Evolutionary conservation across 116 monocot species (phyloP).

Genomic region (Dioscorea cayenensis): DNA sequence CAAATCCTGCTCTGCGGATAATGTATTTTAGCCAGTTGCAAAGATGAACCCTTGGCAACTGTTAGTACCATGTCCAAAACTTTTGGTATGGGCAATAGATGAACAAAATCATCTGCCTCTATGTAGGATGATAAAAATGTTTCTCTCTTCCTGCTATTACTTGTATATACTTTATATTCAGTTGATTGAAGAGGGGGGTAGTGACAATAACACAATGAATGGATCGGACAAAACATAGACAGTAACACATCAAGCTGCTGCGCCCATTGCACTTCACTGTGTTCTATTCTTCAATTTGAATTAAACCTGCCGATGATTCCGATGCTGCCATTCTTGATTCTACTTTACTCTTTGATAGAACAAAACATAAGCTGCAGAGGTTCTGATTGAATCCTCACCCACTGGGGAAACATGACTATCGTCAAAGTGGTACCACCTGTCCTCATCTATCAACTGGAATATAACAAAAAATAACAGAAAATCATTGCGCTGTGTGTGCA

Average conservation of each 20-base stretch:
- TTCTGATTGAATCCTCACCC: slow-evolving; percentile 65
- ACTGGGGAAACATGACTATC: slow-evolving; percentile 78
- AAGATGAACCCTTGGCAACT: too few relatives aligned
- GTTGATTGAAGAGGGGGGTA: not conserved
- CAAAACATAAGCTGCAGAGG: slow-evolving; percentile 78
- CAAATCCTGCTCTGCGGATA: not conserved
- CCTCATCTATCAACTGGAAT: slow-evolving; percentile 53
- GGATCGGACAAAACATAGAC: too few relatives aligned
- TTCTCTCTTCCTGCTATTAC: not conserved
- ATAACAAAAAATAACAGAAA: not conserved
- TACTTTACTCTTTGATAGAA: slow-evolving; percentile 52
- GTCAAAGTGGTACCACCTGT: slow-evolving; percentile 92
- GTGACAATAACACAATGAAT: too few relatives aligned
- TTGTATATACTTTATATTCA: not conserved
- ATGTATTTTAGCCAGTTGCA: too few relatives aligned
- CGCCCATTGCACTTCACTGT: too few relatives aligned
- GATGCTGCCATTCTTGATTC: not conserved
- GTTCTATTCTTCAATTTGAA: too few relatives aligned
- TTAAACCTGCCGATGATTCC: too few relatives aligned
- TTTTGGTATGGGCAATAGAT: not conserved
- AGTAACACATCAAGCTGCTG: too few relatives aligned
- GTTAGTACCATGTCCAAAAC: not conserved
- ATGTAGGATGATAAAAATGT: not conserved
- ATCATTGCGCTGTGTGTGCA: not conserved
- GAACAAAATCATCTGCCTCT: not conserved